Base-by-base conservation (phyloP, 331 rosid species). In the Malus hybrid region DNA sequence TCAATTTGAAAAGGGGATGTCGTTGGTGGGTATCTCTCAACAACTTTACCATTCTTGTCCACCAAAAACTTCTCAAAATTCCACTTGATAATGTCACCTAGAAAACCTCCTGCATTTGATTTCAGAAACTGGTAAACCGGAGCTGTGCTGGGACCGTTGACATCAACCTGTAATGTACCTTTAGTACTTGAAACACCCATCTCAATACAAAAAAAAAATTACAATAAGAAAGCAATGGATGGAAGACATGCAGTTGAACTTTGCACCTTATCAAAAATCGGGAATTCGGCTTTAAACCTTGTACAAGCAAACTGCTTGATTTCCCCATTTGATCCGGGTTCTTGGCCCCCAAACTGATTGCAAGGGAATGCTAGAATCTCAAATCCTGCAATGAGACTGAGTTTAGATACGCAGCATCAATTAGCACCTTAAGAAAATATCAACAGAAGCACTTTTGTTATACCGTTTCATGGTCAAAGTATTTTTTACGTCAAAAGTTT, bases 301-400 rank as follows among this genome's bases (percentile, higher is more conserved):
- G 99, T 90, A 84, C 99, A 95, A 70, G 96, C 97, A 80, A 95
- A 89, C 81, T 95, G 86, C 89, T 95, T 95, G 87, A 95, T 95
- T 60, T 95, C 92, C 20, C 88, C 77, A 74, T 92, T 95, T 74
- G 97, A 84, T 70, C 97, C 99, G 9, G 99, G 99, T 76, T 95
- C 99, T 83, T 95, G 97, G 78, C 91, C 87, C 32, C 99, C 99
- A 82, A 95, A 95, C 82, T 95, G 99, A 86, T 95, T 95, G 90
- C 97, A 92, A 33, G 99, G 99, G 83, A 95, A 95, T 75, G 99
- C 99, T 75, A 95, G 86, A 76, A 95, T 77, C 90, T 95, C 98
- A 68, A 95, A 82, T 73, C 99, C 99, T 95, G 80, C 82, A 82
- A 79, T 74, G 56, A 78, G 72, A 59, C 44, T 24, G 61, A 75